A percentile compares a stretch with the other conserved stretches of the same genome.
Conservation (phyloP, 352 stramenopile species). For the Phytophthora niederhauseri region DNA sequence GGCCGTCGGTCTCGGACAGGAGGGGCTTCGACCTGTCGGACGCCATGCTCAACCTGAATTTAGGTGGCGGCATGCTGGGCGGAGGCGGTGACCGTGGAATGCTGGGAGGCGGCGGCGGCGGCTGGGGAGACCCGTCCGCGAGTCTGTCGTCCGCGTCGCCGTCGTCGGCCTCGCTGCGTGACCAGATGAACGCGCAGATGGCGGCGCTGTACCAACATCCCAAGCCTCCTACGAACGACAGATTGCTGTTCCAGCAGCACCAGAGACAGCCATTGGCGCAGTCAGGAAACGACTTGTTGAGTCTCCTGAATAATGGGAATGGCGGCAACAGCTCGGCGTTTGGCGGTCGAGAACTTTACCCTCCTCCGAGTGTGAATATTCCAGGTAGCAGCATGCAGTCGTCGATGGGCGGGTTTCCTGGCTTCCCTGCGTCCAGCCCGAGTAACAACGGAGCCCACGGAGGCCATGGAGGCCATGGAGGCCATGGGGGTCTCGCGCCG, state of each 20-base stretch:
- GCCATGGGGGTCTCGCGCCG: slow-evolving; percentile 12
- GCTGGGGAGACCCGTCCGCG: slow-evolving; percentile 21
- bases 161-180: slow-evolving; percentile 43
- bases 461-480: neutral
- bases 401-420: slow-evolving; percentile 17
- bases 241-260: slow-evolving; percentile 29
- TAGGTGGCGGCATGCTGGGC: slow-evolving; percentile 22
- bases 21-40: slow-evolving; percentile 47
- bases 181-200: slow-evolving; percentile 86
- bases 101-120: slow-evolving; percentile 5
- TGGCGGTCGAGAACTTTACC: slow-evolving; percentile 17
- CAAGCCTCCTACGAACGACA: slow-evolving; percentile 20
- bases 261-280: slow-evolving; percentile 41
- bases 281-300: slow-evolving; percentile 44
- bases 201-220: slow-evolving; percentile 65
- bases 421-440: slow-evolving; percentile 24
- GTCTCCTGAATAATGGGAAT: slow-evolving; percentile 39
- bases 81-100: slow-evolving; percentile 13
- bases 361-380: slow-evolving; percentile 22
- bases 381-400: slow-evolving; percentile 21
- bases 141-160: slow-evolving; percentile 33
- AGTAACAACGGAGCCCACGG: slow-evolving; percentile 10
- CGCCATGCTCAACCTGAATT: slow-evolving; percentile 48
- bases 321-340: slow-evolving; percentile 23
- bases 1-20: slow-evolving; percentile 17